Conservation (phyloP, 2,329 filamentous ascomycete genomes). For the Cladosporium sp. region DNA sequence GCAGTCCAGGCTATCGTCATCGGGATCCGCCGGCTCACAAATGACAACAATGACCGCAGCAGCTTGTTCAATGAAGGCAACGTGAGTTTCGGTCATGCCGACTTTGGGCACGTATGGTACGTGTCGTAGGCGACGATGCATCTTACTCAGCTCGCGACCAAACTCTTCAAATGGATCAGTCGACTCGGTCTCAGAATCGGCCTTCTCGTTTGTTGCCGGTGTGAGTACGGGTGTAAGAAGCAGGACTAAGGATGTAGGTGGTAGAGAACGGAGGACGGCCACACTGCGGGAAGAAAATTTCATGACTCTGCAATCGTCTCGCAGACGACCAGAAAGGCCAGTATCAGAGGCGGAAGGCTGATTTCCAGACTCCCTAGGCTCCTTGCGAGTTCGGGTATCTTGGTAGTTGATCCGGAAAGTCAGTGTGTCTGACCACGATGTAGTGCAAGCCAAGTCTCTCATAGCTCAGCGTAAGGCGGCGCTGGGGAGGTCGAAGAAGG, state of each 20-base stretch:
- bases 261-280: conserved; percentile 29
- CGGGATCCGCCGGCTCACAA: background rate
- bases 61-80: conserved; percentile 57
- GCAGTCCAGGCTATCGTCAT: background rate
- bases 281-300: conserved; percentile 13
- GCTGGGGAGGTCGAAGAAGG: conserved; percentile 18
- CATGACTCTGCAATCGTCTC: conserved; percentile 10
- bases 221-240: conserved; percentile 40
- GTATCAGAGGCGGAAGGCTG: background rate
- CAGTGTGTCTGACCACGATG: conserved; percentile 14
- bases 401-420: conserved; percentile 14
- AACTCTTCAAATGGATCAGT: conserved; percentile 69
- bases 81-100: conserved; percentile 61
- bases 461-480: conserved; percentile 18
- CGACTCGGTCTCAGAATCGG: conserved; percentile 26
- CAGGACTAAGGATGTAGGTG: conserved; percentile 37
- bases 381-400: conserved; percentile 2
- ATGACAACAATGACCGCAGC: conserved; percentile 59
- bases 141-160: conserved; percentile 57
- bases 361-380: background rate
- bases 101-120: conserved; percentile 63
- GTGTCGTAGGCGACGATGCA: conserved; percentile 61
- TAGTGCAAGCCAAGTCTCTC: conserved; percentile 15
- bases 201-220: conserved; percentile 26
- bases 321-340: background rate